Conservation (phyloP, 768 basidiomycete species). For the Termitomyces sp. region DNA sequence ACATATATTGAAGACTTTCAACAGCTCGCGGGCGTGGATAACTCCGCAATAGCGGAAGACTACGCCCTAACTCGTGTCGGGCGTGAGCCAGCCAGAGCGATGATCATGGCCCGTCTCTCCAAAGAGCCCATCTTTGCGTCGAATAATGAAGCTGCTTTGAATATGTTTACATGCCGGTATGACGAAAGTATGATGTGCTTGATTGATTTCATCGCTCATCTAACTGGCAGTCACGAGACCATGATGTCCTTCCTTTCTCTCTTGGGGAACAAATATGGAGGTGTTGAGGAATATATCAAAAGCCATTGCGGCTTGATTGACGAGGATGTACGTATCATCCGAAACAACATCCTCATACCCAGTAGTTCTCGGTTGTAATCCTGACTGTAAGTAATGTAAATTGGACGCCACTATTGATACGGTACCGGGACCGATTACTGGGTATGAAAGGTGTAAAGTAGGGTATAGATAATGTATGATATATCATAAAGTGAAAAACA, state of each 20-base stretch:
- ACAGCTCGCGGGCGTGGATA: constrained; percentile 69
- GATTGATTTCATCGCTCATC: background rate
- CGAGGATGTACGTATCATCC: constrained; percentile 57
- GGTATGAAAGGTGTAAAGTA: constrained; percentile 4
- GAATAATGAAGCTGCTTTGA: constrained; percentile 71
- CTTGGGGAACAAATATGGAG: constrained; percentile 60
- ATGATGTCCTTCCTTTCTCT: constrained; percentile 69
- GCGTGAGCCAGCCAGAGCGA: constrained; percentile 70
- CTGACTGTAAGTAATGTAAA: background rate
- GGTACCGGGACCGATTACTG: background rate
- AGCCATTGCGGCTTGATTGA: constrained; percentile 52
- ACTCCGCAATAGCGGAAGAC: constrained; percentile 61
- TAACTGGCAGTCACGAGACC: constrained; percentile 51
- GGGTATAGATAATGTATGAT: constrained; percentile 11
- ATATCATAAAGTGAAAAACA: background rate
- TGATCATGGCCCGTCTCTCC: constrained; percentile 60
- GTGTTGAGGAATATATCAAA: constrained; percentile 59
- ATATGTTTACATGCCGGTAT: constrained; percentile 78
- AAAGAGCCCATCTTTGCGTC: constrained; percentile 72
- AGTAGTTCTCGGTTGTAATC: constrained; percentile 13
- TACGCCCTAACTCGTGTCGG: constrained; percentile 77
- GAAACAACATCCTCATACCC: constrained; percentile 47
- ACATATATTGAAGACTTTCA: background rate
- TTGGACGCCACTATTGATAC: background rate
- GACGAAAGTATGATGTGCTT: constrained; percentile 12